Conservation (phyloP, 805 yeast species). For the Spathaspora gorwiae region DNA sequence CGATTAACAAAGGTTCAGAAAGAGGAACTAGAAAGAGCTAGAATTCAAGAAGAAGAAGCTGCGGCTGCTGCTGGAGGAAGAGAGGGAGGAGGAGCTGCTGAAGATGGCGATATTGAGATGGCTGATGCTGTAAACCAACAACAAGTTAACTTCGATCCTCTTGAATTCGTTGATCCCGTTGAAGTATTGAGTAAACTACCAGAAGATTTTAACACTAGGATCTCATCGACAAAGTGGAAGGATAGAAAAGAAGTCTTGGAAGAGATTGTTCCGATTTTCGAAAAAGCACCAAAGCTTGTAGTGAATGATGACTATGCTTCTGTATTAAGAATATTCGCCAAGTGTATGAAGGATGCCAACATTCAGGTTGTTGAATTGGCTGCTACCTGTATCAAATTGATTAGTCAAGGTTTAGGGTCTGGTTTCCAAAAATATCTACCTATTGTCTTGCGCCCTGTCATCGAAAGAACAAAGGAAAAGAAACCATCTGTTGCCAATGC, state of each 20-base stretch:
- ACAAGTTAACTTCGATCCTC: conserved; percentile 49
- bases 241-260: conserved; percentile 85
- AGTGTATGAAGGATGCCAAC: conserved; percentile 82
- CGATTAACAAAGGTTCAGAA: conserved; percentile 55
- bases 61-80: conserved; percentile 9
- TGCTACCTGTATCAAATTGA: conserved; percentile 54
- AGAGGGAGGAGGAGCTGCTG: conserved; percentile 15
- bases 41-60: conserved; percentile 7
- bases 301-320: conserved; percentile 60
- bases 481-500: conserved; percentile 75
- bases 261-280: conserved; percentile 45
- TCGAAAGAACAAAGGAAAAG: conserved; percentile 87
- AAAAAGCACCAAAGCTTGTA: conserved; percentile 53
- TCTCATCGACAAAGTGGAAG: conserved; percentile 77
- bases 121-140: conserved; percentile 15
- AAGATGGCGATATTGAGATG: conserved; percentile 29
- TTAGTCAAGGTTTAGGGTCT: conserved; percentile 63
- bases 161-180: conserved; percentile 65
- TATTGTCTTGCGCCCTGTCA: conserved; percentile 52
- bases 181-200: conserved; percentile 68
- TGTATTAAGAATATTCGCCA: conserved; percentile 59
- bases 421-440: conserved; percentile 52
- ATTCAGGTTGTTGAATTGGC: conserved; percentile 80
- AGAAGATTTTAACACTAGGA: conserved; percentile 47
- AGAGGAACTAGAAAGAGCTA: conserved; percentile 27